phyloP scores from a whole-genome alignment of 805 yeast genomes.

The Blastobotrys attinorum region DNA sequence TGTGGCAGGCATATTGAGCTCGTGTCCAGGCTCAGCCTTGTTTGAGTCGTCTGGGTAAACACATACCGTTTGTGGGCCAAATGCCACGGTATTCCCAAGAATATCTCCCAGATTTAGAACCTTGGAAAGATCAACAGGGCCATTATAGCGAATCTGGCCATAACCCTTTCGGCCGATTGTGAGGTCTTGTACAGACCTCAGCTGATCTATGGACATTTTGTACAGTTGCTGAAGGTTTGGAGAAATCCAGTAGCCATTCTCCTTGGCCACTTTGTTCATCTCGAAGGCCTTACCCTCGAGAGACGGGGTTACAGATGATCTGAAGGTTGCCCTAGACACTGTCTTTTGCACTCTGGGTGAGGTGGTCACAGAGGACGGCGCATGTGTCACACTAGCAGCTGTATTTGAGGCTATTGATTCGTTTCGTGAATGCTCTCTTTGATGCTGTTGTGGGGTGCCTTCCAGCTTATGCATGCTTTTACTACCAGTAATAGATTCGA shows the following conservation, averaged over 20 bases:
- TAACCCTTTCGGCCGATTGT: slow-evolving; percentile 64
- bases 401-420: no score
- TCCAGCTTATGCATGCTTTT: background rate
- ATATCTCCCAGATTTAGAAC: slow-evolving; percentile 51
- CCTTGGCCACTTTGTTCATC: slow-evolving; percentile 22
- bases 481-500: slow-evolving; percentile 10
- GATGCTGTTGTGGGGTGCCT: background rate
- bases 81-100: slow-evolving; percentile 55
- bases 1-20: slow-evolving; percentile 65
- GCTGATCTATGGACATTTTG: slow-evolving; percentile 44
- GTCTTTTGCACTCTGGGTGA: background rate
- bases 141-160: slow-evolving; percentile 62
- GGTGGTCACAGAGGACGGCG: background rate
- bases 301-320: background rate
- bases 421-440: background rate
- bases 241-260: slow-evolving; percentile 63
- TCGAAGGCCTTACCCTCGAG: background rate
- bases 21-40: slow-evolving; percentile 61
- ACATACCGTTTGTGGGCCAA: slow-evolving; percentile 51
- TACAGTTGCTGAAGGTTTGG: slow-evolving; percentile 63
- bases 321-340: background rate
- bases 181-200: slow-evolving; percentile 52
- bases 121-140: slow-evolving; percentile 71
- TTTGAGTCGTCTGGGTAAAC: slow-evolving; percentile 60
- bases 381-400: background rate